A percentile compares a stretch with the other conserved stretches of the same genome.
phyloP scores from a whole-genome alignment of 129 eudicot genomes.

The Tagetes patula region DNA sequence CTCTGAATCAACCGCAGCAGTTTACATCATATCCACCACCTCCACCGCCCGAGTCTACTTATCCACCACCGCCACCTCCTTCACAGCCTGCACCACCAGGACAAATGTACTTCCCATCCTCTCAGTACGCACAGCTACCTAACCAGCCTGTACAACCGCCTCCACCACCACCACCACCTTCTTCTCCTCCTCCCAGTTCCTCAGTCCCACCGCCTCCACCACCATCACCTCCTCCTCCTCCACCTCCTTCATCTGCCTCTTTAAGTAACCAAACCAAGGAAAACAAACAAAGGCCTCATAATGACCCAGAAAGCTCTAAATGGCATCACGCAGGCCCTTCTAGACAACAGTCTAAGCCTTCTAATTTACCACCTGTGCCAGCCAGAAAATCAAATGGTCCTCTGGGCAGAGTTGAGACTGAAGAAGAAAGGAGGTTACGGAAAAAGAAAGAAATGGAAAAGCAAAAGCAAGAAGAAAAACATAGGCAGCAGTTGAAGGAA shows the following conservation, averaged over 20 bases:
- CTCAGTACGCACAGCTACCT: constrained; percentile 61
- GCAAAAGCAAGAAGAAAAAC: constrained; percentile 79
- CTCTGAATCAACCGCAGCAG: constrained; percentile 54
- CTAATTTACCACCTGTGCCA: constrained; percentile 49
- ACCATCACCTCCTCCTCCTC: constrained; percentile 66
- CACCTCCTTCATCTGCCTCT: constrained; percentile 54
- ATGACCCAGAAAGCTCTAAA: constrained; percentile 26
- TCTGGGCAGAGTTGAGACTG: constrained; percentile 70
- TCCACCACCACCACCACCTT: constrained; percentile 51
- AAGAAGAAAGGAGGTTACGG: constrained; percentile 83
- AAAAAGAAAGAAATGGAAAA: constrained; percentile 79
- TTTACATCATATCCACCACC: constrained; percentile 35
- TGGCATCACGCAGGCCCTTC: constrained; percentile 36
- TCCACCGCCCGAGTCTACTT: constrained; percentile 33
- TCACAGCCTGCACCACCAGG: constrained; percentile 40
- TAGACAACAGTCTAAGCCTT: constrained; percentile 52
- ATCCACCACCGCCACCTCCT: constrained; percentile 45
- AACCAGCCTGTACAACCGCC: constrained; percentile 49
- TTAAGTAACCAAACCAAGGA: constrained; percentile 38
- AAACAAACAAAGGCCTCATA: constrained; percentile 35
- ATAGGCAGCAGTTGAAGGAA: constrained; percentile 63
- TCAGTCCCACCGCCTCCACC: constrained; percentile 70
- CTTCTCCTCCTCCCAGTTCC: constrained; percentile 54
- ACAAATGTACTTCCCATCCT: constrained; percentile 63
- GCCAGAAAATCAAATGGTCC: constrained; percentile 52